Percentiles rank a stretch among this genome's conserved stretches.
phyloP scores from a whole-genome alignment of 148 eudicot species.

The Heliosperma pusillum region DNA sequence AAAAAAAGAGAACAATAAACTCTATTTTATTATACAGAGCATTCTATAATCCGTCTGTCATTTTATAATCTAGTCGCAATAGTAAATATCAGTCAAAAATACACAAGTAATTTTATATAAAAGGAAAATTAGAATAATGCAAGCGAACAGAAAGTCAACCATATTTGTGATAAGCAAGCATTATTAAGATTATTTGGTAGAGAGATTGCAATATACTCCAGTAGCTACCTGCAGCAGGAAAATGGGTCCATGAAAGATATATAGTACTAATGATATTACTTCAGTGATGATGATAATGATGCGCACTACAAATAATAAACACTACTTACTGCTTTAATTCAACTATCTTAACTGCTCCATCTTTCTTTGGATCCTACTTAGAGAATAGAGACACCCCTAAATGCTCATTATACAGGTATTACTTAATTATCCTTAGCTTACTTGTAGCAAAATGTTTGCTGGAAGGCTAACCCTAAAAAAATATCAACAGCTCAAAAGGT shows the following conservation, averaged over 20 bases:
- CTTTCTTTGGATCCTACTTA: constrained; percentile 10
- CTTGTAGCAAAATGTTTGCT: background rate
- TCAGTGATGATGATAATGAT: constrained; percentile 3
- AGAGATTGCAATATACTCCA: constrained; percentile 9
- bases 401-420: constrained; percentile 3
- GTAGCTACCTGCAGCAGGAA: constrained; percentile 19
- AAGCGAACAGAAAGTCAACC: constrained; percentile 20
- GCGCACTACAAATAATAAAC: constrained; percentile 2
- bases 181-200: background rate
- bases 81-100: too few species aligned
- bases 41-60: too few species aligned
- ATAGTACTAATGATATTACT: background rate
- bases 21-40: background rate
- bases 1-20: too few species aligned
- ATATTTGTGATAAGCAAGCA: constrained; percentile 6
- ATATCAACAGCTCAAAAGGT: too few species aligned
- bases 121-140: constrained; percentile 15
- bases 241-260: constrained; percentile 8
- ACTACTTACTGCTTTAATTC: background rate
- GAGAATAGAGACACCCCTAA: constrained; percentile 3
- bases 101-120: too few species aligned
- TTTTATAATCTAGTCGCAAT: too few species aligned
- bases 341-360: constrained; percentile 23
- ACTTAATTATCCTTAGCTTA: background rate
- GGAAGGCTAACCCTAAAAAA: too few species aligned